A percentile compares a stretch with the other conserved stretches of the same genome.
These are phyloP conservation scores for Sabuloglossum arenarium DNA, from an alignment of 495 filamentous ascomycete genomes.

Conservation along the genomic window DNA sequence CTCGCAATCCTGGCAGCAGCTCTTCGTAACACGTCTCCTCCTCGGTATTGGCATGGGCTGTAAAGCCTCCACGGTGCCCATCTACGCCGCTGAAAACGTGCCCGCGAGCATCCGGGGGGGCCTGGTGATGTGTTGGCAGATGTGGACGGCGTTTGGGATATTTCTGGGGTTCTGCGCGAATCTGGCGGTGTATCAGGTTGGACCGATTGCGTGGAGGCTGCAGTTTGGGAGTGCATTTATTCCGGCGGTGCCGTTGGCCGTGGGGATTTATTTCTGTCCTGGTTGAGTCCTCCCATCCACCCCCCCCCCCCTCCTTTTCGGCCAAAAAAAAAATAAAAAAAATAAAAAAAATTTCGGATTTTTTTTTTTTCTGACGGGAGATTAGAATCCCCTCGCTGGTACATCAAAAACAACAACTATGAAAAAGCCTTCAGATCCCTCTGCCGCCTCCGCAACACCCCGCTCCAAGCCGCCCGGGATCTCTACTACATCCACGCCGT, in stretches of 20 bases:
- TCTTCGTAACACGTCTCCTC: constrained; percentile 38
- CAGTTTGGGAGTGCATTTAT: constrained; percentile 65
- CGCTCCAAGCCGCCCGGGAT: constrained; percentile 53
- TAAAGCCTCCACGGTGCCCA: constrained; percentile 39
- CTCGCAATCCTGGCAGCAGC: constrained; percentile 25
- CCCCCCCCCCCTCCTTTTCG: not conserved
- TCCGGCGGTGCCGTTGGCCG: constrained; percentile 43
- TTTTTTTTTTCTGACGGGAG: no score
- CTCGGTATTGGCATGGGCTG: constrained; percentile 55
- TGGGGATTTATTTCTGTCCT: constrained; percentile 52
- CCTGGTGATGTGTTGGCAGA: constrained; percentile 71
- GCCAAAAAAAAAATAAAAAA: no score
- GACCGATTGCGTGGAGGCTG: constrained; percentile 46
- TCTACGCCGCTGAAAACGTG: constrained; percentile 58
- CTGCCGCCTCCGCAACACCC: constrained; percentile 35
- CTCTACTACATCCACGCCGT: constrained; percentile 54
- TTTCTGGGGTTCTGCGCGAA: constrained; percentile 45
- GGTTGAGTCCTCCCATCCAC: constrained; percentile 7
- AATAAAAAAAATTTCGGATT: no score
- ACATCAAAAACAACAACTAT: constrained; percentile 41
- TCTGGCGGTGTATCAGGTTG: constrained; percentile 36
- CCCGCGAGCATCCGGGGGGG: constrained; percentile 56
- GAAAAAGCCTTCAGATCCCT: constrained; percentile 41
- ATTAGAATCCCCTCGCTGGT: constrained; percentile 44
- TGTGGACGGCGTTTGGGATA: constrained; percentile 73